These are phyloP conservation scores for Typha latifolia DNA, from an alignment of 176 grass and related monocot genomes.

Conservation along the genomic window DNA sequence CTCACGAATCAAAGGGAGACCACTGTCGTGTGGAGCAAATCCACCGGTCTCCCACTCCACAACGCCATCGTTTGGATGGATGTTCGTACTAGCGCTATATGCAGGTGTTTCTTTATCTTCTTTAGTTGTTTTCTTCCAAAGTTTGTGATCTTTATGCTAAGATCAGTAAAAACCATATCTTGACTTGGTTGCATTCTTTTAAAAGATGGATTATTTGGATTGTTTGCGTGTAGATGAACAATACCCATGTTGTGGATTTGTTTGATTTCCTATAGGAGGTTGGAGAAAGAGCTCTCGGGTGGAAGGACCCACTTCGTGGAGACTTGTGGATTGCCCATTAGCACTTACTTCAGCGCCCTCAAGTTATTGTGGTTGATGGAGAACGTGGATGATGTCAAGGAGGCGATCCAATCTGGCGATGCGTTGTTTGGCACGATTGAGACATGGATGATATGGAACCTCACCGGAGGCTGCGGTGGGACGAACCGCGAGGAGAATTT, in stretches of 20 bases:
- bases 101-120: slow-evolving; percentile 28
- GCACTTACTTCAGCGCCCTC: slow-evolving; percentile 91
- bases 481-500: slow-evolving; percentile 25
- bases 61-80: slow-evolving; percentile 99
- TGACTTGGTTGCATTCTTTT: too few relatives aligned
- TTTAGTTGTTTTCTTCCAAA: neutral
- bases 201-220: too few relatives aligned
- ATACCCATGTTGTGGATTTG: neutral
- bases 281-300: slow-evolving; percentile 63
- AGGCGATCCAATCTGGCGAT: slow-evolving; percentile 43
- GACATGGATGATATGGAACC: slow-evolving; percentile 96
- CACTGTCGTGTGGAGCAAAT: slow-evolving; percentile 84
- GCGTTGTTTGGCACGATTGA: slow-evolving; percentile 87
- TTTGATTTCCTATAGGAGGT: slow-evolving; percentile 37
- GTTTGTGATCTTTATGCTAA: neutral
- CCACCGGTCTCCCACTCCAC: slow-evolving; percentile 72
- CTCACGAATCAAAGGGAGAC: slow-evolving; percentile 97
- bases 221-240: neutral
- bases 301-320: slow-evolving; percentile 74
- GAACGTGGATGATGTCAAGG: slow-evolving; percentile 69
- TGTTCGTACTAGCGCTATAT: slow-evolving; percentile 75
- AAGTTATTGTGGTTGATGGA: slow-evolving; percentile 85
- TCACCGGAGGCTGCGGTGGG: slow-evolving; percentile 46
- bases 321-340: slow-evolving; percentile 69
- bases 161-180: too few relatives aligned